Conservation (phyloP, 2,329 filamentous ascomycete species). For the Fusarium sp. region DNA sequence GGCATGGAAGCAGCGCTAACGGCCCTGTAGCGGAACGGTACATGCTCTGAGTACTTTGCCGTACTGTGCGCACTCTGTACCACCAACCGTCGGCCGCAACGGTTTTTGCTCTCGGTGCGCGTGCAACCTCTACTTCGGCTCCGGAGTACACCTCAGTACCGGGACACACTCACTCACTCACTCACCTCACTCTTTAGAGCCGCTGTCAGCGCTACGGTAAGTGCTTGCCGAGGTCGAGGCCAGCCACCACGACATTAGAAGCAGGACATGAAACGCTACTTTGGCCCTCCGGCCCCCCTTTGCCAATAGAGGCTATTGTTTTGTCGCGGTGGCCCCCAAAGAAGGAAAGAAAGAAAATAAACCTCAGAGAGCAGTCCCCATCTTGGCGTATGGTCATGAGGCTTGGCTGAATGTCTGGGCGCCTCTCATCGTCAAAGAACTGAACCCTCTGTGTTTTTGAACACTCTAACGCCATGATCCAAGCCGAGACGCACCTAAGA, state of each 20-base stretch:
- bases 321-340: conserved; percentile 3
- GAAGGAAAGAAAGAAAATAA: conserved; percentile 13
- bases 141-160: neutral
- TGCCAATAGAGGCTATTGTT: conserved; percentile 15
- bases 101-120: neutral
- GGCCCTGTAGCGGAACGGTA: neutral
- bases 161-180: neutral
- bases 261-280: conserved; percentile 29
- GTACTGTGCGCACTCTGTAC: neutral
- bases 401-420: conserved; percentile 11
- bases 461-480: conserved; percentile 17
- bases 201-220: conserved; percentile 29
- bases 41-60: neutral
- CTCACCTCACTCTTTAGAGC: neutral
- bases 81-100: neutral
- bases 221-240: conserved; percentile 16
- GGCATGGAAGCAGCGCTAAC: conserved; percentile 21
- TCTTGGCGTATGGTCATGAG: conserved; percentile 16
- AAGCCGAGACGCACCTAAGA: conserved; percentile 20
- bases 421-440: conserved; percentile 10
- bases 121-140: conserved; percentile 3
- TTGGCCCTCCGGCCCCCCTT: conserved; percentile 19
- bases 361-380: neutral
- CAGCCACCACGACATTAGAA: conserved; percentile 15
- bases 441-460: conserved; percentile 7